Base-by-base conservation (phyloP, 2,329 filamentous ascomycete genomes). In the Exophiala spinifera region DNA sequence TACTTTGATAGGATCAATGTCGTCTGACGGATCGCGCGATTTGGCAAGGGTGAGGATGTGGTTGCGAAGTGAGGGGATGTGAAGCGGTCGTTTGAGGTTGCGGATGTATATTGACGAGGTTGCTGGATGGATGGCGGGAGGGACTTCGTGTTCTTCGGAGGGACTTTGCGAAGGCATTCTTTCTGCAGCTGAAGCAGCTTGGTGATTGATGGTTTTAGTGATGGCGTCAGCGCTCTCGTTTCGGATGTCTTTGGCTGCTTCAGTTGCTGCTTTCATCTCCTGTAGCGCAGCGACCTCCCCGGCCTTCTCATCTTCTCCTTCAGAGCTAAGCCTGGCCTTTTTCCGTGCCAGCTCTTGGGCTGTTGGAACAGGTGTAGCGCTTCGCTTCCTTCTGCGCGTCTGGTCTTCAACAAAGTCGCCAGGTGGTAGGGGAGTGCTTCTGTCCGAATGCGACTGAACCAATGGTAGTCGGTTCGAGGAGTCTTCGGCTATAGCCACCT, bases 41-140 rank as follows among this genome's bases (percentile, higher is more conserved):
- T 84, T 78, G 1, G 89, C 89, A 37, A 96, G 79, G 5, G 80
- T 74, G 40, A 81, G 68, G 3, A 97, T 77, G 66, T 96, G 84
- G 1, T 80, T 77, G 63, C 82, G 83, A 1, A 97, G 80, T 15
- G 78, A 76, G 21, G 77, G 74, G 0, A 84, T 80, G 55, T 89
- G 87, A 19, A 97, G 77, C 8, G 94, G 91, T 44, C 92, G 86
- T 83, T 95, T 91, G 51, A 97, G 83, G 65, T 96, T 87, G 69
- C 86, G 86, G 63, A 97, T 94, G 73, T 96, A 97, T 44, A 97
- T 76, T 14, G 89, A 86, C 28, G 83, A 73, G 2, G 91, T 92
- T 4, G 87, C 84, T 19, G 83, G 80, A 69, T 94, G 88, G 33
- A 85, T 72, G 0, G 88, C 79, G 5, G 86, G 84, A 21, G 73